Conservation (phyloP, 2,329 filamentous ascomycete genomes). For the Tolypocladium inflatum region DNA sequence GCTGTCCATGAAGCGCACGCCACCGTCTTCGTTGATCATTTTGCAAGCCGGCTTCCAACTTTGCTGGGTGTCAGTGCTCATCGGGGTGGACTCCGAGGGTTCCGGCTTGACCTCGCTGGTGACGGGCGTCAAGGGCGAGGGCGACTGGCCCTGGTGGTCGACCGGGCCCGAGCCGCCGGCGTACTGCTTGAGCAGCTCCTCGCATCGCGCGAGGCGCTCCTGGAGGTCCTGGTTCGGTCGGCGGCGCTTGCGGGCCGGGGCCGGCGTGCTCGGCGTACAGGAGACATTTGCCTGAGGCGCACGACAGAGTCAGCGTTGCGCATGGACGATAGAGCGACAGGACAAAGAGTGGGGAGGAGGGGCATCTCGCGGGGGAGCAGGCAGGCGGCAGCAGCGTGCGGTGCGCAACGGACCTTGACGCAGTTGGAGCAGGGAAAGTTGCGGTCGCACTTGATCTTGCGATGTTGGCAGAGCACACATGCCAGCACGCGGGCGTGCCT, state of each 20-base stretch:
- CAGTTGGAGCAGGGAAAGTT: constrained; percentile 51
- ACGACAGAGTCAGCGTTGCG: constrained; percentile 5
- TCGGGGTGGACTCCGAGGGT: constrained; percentile 13
- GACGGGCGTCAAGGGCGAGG: constrained; percentile 1
- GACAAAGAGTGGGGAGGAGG: neutral
- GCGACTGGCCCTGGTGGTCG: constrained; percentile 9
- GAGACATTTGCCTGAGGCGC: constrained; percentile 42
- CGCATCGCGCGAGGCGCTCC: constrained; percentile 48
- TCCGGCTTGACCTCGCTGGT: constrained; percentile 14
- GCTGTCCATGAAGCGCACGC: constrained; percentile 48
- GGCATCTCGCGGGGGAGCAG: neutral
- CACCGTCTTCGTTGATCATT: constrained; percentile 45
- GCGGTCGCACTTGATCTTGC: constrained; percentile 55
- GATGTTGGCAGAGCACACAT: constrained; percentile 49
- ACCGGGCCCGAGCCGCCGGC: constrained; percentile 27
- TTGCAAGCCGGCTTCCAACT: constrained; percentile 39
- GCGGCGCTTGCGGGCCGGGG: constrained; percentile 48
- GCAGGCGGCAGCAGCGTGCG: neutral
- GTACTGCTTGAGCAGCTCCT: constrained; percentile 49
- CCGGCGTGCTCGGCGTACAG: constrained; percentile 51
- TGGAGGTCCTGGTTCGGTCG: constrained; percentile 53
- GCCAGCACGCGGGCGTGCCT: constrained; percentile 39
- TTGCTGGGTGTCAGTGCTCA: constrained; percentile 18
- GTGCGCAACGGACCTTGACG: constrained; percentile 36
- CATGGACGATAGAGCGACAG: too few relatives aligned